Evolutionary conservation across 2,329 filamentous ascomycete species (phyloP), one percentile per base, ranked within the genome.

Genomic region (Hansfordia pulvinata): DNA sequence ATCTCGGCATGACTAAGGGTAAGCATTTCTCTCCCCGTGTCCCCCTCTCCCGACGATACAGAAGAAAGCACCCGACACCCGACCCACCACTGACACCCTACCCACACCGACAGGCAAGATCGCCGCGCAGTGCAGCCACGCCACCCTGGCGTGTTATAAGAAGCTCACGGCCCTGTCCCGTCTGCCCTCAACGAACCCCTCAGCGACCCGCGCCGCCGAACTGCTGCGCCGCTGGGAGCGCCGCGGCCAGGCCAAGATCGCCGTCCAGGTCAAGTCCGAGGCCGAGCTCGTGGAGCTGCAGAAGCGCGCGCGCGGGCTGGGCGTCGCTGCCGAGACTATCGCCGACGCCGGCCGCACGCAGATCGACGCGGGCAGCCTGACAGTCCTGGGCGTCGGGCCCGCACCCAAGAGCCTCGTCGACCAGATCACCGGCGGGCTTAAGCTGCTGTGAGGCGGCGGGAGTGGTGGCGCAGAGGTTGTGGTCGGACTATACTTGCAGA

Each of bases 1-100:
- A 98, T 57, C 55, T 98, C 43, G 88, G 88, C 42, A 98, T 98
- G 90, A 90, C 81, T 8, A 96, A 93, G 59, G 88, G 88, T 90
- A 60, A 21, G 62, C 50, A 9, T 5, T 4, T 19, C 24, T 15
- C 2, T 14, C 14, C 18, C 7, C 23, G 17, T 10, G 15, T 4
- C 19, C n/a, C 22, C n/a, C 23, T 11, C 20, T 22, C 18, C 27
- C 34, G 12, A 34, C 26, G 18, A 23, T 29, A 21, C 32, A 25
- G 11, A 10, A 4, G 18, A 8, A 9, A 19, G 4, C n/a, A 29
- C 19, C 17, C 24, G 34, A 23, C 10, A 8, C 18, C 19, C 9
- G 16, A 20, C 25, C 32, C 31, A 39, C 23, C 13, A 19, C 10
- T 12, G 21, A 8, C 4, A 8, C 5, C 5, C 17, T 5, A n/a